Conservation (phyloP, 2,329 filamentous ascomycete species). For the Orbilia quercus region DNA sequence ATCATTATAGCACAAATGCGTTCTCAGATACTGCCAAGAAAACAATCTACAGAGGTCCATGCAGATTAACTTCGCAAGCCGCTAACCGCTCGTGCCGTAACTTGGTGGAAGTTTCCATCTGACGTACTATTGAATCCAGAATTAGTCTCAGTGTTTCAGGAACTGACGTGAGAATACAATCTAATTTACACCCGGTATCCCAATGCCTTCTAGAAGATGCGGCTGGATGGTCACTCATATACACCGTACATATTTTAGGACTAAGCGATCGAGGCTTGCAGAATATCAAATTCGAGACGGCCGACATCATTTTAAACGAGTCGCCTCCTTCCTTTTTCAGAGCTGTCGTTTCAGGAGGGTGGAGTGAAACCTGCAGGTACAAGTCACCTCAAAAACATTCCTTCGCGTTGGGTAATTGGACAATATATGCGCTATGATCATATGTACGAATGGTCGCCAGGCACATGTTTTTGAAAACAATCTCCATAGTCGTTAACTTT, state of each 20-base stretch:
- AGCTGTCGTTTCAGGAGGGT: slow-evolving; percentile 47
- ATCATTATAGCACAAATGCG: slow-evolving; percentile 17
- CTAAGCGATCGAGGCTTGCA: background rate
- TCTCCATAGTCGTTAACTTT: slow-evolving; percentile 26
- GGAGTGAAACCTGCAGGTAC: slow-evolving; percentile 37
- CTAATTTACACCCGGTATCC: slow-evolving; percentile 28
- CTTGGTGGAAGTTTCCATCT: slow-evolving; percentile 2
- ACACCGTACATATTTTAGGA: too few relatives aligned
- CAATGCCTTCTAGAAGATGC: slow-evolving; percentile 28
- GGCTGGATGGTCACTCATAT: background rate
- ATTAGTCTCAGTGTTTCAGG: slow-evolving; percentile 17
- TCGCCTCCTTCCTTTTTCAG: slow-evolving; percentile 26
- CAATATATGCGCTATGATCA: too few relatives aligned
- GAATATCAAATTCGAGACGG: background rate
- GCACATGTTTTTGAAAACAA: slow-evolving; percentile 7
- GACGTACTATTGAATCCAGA: too few relatives aligned
- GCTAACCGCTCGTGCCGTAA: too few relatives aligned
- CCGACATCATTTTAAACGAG: slow-evolving; percentile 12
- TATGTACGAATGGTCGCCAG: background rate
- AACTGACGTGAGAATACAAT: slow-evolving; percentile 6
- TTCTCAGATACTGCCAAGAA: slow-evolving; percentile 1
- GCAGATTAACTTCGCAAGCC: background rate
- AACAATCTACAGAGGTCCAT: background rate
- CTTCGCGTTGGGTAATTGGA: slow-evolving; percentile 36
- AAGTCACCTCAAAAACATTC: slow-evolving; percentile 5